These are phyloP conservation scores for Leucocoprinus birnbaumii DNA, from an alignment of 768 basidiomycete genomes.

Conservation along the genomic window DNA sequence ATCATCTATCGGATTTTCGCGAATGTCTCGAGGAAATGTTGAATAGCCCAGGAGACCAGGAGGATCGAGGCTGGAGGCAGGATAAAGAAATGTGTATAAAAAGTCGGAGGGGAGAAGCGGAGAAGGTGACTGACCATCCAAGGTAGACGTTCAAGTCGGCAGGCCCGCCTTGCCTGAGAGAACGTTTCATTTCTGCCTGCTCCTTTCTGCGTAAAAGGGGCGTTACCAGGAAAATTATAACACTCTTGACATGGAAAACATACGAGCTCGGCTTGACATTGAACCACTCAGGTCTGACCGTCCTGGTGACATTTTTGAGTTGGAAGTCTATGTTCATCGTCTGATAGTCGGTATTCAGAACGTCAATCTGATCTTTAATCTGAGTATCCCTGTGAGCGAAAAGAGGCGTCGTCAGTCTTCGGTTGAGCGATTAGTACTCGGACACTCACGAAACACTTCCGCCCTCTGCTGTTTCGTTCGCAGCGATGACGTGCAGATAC, in stretches of 20 bases:
- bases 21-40: slow-evolving; percentile 37
- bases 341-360: slow-evolving; percentile 37
- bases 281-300: slow-evolving; percentile 38
- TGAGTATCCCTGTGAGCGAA: slow-evolving; percentile 19
- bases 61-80: slow-evolving; percentile 24
- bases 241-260: no score
- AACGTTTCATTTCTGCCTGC: slow-evolving; percentile 35
- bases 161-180: slow-evolving; percentile 32
- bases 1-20: slow-evolving; percentile 28
- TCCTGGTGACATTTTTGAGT: slow-evolving; percentile 29
- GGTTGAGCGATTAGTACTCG: no score
- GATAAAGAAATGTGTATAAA: slow-evolving; percentile 21
- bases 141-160: slow-evolving; percentile 40
- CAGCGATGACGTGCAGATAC: slow-evolving; percentile 17
- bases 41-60: slow-evolving; percentile 39
- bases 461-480: slow-evolving; percentile 9
- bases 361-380: slow-evolving; percentile 32
- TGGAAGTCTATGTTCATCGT: slow-evolving; percentile 30
- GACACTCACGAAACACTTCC: slow-evolving; percentile 14
- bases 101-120: neutral
- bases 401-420: neutral
- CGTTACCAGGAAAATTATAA: slow-evolving; percentile 15
- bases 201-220: neutral
- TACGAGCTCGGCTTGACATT: slow-evolving; percentile 33
- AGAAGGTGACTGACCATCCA: slow-evolving; percentile 24